These are phyloP conservation scores for Gastrodia elata DNA, from an alignment of 106 monocot genomes.

Conservation along the genomic window DNA sequence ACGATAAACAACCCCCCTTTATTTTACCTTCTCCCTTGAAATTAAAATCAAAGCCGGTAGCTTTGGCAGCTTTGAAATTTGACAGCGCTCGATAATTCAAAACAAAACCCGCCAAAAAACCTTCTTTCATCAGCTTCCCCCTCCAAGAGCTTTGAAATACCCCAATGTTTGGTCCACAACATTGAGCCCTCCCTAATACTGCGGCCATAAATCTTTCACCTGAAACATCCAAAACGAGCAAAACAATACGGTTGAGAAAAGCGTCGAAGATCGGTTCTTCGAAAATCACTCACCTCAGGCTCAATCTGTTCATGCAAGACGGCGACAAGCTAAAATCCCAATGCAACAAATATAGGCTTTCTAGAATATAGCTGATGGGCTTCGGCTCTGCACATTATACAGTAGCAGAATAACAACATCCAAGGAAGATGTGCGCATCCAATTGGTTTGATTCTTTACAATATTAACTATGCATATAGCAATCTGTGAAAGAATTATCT, in stretches of 20 bases:
- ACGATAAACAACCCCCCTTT: constrained; percentile 27
- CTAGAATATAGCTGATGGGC: constrained; percentile 35
- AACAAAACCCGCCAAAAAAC: constrained; percentile 27
- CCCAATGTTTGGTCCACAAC: constrained; percentile 25
- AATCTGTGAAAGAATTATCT: too few relatives aligned
- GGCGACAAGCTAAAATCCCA: constrained; percentile 30
- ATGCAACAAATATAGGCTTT: constrained; percentile 34
- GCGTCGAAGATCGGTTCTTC: not conserved
- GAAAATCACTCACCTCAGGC: constrained; percentile 24
- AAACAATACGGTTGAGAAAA: too few relatives aligned
- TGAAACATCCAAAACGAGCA: not conserved
- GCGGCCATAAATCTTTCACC: constrained; percentile 43
- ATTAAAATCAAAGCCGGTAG: constrained; percentile 21
- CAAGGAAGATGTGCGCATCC: too few relatives aligned
- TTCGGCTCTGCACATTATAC: constrained; percentile 43
- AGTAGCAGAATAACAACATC: constrained; percentile 8
- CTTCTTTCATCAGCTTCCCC: constrained; percentile 29
- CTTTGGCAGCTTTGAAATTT: constrained; percentile 25
- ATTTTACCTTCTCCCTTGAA: constrained; percentile 19
- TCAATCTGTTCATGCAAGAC: constrained; percentile 36
- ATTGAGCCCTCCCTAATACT: constrained; percentile 31
- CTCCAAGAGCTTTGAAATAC: constrained; percentile 44
- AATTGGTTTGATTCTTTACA: too few relatives aligned
- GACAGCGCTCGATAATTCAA: constrained; percentile 22
- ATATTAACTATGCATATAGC: too few relatives aligned